These are phyloP conservation scores for Saussurea involucrata DNA, from an alignment of 129 eudicot genomes.

Conservation along the genomic window DNA sequence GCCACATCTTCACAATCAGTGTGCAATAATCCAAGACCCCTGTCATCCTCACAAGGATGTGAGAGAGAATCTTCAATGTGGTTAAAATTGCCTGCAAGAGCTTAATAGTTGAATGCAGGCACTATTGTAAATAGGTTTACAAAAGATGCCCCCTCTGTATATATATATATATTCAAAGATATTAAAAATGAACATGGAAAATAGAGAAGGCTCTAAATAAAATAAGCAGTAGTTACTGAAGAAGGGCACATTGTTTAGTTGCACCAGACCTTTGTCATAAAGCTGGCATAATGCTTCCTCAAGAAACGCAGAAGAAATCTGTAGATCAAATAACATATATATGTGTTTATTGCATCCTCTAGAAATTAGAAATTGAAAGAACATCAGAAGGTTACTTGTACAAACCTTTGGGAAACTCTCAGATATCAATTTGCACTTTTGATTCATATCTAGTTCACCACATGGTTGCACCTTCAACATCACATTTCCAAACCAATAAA, in stretches of 20 bases:
- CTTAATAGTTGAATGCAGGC: neutral
- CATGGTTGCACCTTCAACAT: constrained; percentile 60
- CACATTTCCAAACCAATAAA: constrained; percentile 10
- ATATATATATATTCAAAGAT: neutral
- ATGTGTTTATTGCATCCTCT: neutral
- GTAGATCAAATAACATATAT: constrained; percentile 22
- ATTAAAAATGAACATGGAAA: constrained; percentile 1
- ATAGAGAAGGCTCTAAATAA: neutral
- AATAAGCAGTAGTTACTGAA: constrained; percentile 1
- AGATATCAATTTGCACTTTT: constrained; percentile 63
- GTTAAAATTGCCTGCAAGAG: constrained; percentile 39
- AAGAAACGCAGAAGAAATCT: constrained; percentile 51
- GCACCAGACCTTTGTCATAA: constrained; percentile 38
- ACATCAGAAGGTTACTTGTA: neutral
- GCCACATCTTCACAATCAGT: constrained; percentile 37
- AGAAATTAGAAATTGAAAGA: neutral
- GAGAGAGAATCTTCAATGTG: constrained; percentile 21
- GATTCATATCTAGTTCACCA: constrained; percentile 50
- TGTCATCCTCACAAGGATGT: constrained; percentile 23
- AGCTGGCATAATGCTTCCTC: constrained; percentile 35
- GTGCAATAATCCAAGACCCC: constrained; percentile 15
- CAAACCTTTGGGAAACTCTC: constrained; percentile 64
- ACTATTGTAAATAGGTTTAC: too few species aligned
- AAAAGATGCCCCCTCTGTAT: too few species aligned
- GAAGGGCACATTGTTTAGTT: neutral